Evolutionary conservation across 768 basidiomycete genomes (phyloP).

Genomic region (Tylopilus felleus): DNA sequence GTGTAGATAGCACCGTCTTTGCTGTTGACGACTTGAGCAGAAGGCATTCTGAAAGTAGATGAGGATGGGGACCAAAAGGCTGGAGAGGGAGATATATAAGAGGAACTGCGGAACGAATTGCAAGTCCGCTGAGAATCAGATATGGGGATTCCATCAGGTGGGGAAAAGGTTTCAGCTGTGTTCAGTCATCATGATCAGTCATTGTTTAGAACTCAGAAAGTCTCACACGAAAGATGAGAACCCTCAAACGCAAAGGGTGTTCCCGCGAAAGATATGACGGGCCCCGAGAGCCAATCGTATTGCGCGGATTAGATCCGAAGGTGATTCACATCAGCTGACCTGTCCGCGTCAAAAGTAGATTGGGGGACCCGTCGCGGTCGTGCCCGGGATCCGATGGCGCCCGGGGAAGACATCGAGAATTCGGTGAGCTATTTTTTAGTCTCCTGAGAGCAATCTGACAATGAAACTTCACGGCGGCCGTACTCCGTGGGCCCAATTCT

Average conservation of each 20-base stretch:
- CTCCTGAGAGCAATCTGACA: neutral
- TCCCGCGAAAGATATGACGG: neutral
- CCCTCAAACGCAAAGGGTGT: neutral
- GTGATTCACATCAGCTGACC: too few relatives aligned
- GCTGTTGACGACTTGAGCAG: constrained; percentile 50
- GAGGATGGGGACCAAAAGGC: constrained; percentile 1
- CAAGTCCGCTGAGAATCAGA: constrained; percentile 25
- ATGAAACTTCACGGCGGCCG: neutral
- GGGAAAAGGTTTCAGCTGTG: constrained; percentile 4
- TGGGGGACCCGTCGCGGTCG: too few relatives aligned
- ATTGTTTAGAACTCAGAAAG: constrained; percentile 8
- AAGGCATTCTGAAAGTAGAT: constrained; percentile 49
- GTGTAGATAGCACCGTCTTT: constrained; percentile 71
- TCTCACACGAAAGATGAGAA: constrained; percentile 7
- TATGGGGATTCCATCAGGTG: constrained; percentile 1
- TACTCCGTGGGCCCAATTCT: neutral
- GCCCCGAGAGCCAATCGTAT: neutral
- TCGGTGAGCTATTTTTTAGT: neutral
- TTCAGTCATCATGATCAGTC: neutral
- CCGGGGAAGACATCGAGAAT: neutral
- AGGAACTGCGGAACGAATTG: constrained; percentile 12
- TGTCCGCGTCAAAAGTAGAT: neutral
- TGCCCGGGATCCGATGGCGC: too few relatives aligned
- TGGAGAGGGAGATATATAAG: constrained; percentile 9
- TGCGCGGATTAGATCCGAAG: constrained; percentile 4